These are phyloP conservation scores for Anisodus tanguticus DNA, from an alignment of 257 asterid genomes.

Conservation along the genomic window DNA sequence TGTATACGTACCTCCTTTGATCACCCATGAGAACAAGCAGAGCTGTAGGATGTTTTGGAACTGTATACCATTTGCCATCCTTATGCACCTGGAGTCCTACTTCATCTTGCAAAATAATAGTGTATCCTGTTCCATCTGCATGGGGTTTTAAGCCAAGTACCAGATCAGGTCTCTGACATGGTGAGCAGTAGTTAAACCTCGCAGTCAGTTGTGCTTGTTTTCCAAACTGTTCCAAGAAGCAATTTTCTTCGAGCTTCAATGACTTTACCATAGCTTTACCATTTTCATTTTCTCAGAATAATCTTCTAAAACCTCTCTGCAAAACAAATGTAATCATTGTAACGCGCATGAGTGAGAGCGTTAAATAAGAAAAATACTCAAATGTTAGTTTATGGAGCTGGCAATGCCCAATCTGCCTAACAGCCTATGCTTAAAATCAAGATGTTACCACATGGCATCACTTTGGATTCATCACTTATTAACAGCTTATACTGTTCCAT, in stretches of 20 bases:
- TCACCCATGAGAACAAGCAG: constrained; percentile 56
- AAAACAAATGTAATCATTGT: not conserved
- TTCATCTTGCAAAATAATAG: constrained; percentile 53
- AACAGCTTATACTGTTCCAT: not conserved
- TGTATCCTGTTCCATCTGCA: constrained; percentile 57
- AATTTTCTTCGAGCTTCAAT: constrained; percentile 45
- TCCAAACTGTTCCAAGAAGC: constrained; percentile 58
- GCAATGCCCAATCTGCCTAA: not conserved
- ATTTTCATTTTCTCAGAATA: constrained; percentile 43
- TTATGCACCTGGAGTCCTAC: constrained; percentile 50
- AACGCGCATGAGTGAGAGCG: not conserved
- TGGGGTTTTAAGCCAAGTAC: constrained; percentile 64
- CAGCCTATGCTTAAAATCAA: not conserved
- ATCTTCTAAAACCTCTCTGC: constrained; percentile 46
- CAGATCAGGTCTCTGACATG: constrained; percentile 51
- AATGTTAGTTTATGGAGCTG: not conserved
- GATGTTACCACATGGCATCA: not conserved
- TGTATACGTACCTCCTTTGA: no score
- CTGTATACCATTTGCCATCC: constrained; percentile 50
- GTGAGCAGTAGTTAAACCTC: constrained; percentile 53
- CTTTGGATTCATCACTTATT: not conserved
- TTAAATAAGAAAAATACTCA: not conserved
- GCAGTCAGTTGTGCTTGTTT: constrained; percentile 40
- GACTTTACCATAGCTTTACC: constrained; percentile 58
- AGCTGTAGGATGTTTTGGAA: constrained; percentile 46